Conservation (phyloP, 2,329 filamentous ascomycete species). For the Nakataea oryzae region DNA sequence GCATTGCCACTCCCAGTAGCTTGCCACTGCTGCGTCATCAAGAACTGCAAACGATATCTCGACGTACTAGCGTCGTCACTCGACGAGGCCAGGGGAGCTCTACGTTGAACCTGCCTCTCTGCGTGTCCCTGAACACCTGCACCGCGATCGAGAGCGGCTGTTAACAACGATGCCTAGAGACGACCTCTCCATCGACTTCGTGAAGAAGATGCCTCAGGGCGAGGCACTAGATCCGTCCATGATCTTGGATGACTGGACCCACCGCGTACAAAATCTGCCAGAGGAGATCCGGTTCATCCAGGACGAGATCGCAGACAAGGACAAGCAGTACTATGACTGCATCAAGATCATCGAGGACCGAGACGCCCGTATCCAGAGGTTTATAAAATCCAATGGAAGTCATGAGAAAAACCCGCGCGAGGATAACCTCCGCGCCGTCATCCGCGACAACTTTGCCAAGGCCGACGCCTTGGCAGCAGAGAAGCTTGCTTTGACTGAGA, state of each 20-base stretch:
- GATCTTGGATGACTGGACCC: conserved; percentile 70
- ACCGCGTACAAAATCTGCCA: conserved; percentile 66
- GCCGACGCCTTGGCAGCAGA: conserved; percentile 64
- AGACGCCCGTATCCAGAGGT: conserved; percentile 69
- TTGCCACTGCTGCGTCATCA: background rate
- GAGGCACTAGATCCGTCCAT: conserved; percentile 55
- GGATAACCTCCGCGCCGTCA: conserved; percentile 52
- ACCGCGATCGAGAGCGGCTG: conserved; percentile 7
- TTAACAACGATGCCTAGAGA: conserved; percentile 64
- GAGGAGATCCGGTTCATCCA: conserved; percentile 76
- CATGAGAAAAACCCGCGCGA: conserved; percentile 68
- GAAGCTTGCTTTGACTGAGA: conserved; percentile 61
- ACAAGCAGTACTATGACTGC: conserved; percentile 60
- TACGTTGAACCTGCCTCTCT: background rate
- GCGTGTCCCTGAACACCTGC: background rate
- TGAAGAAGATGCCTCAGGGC: conserved; percentile 52
- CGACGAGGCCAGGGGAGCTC: background rate
- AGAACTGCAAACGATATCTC: background rate
- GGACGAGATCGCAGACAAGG: conserved; percentile 74
- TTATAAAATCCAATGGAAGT: conserved; percentile 67
- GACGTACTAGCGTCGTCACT: background rate
- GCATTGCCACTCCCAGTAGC: background rate
- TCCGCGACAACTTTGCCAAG: conserved; percentile 56
- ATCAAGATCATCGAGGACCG: conserved; percentile 59
- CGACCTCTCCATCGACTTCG: conserved; percentile 61